These are phyloP conservation scores for Mycena floridula DNA, from an alignment of 768 basidiomycete species.

Conservation along the genomic window DNA sequence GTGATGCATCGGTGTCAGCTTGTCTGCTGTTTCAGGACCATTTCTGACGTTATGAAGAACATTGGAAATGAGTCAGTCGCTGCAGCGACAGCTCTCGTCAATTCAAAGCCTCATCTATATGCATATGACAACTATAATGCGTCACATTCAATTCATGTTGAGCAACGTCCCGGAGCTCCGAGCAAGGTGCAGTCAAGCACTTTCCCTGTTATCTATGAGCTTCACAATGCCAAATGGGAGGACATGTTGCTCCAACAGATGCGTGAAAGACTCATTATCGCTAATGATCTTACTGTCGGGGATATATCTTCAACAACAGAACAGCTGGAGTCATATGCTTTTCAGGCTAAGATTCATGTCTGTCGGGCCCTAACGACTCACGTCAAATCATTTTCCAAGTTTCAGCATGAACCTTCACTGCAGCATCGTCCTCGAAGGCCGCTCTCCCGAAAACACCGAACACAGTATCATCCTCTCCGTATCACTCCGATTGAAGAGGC, in stretches of 20 bases:
- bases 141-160: constrained; percentile 22
- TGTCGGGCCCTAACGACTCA: not conserved
- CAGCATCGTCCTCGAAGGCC: not conserved
- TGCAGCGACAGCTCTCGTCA: not conserved
- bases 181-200: constrained; percentile 25
- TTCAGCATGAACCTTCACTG: not conserved
- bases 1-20: not conserved
- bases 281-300: constrained; percentile 7
- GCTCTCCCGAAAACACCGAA: not conserved
- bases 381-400: not conserved
- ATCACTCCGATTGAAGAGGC: too few species aligned
- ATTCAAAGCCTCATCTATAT: not conserved
- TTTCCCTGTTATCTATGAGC: constrained; percentile 22
- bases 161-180: constrained; percentile 20
- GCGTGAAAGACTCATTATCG: too few species aligned
- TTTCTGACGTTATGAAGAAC: not conserved
- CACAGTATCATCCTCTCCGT: not conserved
- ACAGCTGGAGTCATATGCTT: not conserved
- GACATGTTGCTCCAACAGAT: constrained; percentile 17
- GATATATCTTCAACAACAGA: constrained; percentile 11
- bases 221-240: constrained; percentile 13
- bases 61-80: not conserved
- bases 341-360: constrained; percentile 1
- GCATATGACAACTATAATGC: constrained; percentile 23
- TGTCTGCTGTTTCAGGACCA: not conserved